phyloP scores from a whole-genome alignment of 176 grass and related monocot species.

The Miscanthus lutarioriparius region DNA sequence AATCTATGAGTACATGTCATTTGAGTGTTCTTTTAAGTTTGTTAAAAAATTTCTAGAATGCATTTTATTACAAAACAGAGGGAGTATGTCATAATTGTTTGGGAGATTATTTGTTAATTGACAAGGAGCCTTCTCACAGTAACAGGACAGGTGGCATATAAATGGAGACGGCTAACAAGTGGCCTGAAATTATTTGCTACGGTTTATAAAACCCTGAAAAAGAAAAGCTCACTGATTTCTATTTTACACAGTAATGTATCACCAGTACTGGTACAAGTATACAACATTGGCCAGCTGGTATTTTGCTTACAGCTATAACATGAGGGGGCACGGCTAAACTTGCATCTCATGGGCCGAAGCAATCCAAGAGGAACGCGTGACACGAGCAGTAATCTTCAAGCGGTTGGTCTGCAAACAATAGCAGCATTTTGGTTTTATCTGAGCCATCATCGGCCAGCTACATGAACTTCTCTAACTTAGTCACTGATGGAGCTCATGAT shows the following conservation, averaged over 20 bases:
- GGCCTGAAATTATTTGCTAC: not conserved
- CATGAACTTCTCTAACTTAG: not conserved
- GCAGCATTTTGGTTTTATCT: not conserved
- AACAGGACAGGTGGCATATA: too few species aligned
- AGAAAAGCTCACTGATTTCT: not conserved
- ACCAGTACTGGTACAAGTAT: not conserved
- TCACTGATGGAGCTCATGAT: constrained; percentile 52
- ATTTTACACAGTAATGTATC: not conserved
- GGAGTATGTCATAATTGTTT: not conserved
- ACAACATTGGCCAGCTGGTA: not conserved
- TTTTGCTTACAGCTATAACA: constrained; percentile 1
- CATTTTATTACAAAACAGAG: not conserved
- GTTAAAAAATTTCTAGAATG: not conserved
- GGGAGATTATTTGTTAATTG: not conserved
- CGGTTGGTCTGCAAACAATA: too few species aligned
- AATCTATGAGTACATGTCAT: not conserved
- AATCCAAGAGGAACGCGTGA: not conserved
- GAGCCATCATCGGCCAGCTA: not conserved
- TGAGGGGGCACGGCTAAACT: too few species aligned
- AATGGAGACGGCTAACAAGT: not conserved
- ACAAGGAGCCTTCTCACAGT: not conserved
- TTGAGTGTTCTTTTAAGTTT: not conserved
- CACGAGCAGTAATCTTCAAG: too few species aligned
- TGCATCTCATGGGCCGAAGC: too few species aligned
- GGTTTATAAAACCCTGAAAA: not conserved